Evolutionary conservation across 805 yeast species (phyloP), one percentile per base, ranked within the genome.

Genomic region (Candida insectorum): DNA sequence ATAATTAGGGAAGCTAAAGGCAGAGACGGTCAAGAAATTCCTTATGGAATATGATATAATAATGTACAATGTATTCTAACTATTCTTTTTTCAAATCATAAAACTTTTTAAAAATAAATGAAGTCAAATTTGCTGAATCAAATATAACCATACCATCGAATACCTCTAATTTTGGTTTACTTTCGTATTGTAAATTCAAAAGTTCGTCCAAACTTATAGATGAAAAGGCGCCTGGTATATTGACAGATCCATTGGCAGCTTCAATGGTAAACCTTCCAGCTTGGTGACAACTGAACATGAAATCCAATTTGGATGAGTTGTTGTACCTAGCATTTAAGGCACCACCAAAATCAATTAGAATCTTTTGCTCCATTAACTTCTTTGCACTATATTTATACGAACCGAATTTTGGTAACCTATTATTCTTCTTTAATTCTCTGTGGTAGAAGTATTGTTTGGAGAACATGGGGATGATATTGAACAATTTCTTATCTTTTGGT

Each of bases 361-460:
- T 73, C 0, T 84, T 81, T 42, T 75, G 81, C 37, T 88, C 96
- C 49, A 75, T 65, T 24, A 91, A 69, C 48, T 79, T 81, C 44
- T 82, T 81, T 4, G 86, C 81, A 0, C 86, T 73, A 61, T 85
- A 85, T 53, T 79, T 79, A 63, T 75, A 83, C 2, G 85, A 77
- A 3, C 95, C 95, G 56, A 80, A 85, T 51, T 73, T 75, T 1
- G 91, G 86, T 24, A 81, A 57, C 30, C 81, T 67, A 22, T 87
- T 86, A 13, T 69, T 57, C 59, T 73, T 77, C 49, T 78, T 78
- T 45, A 85, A 60, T 43, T 80, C 85, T 20, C 88, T 62, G 52
- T 79, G 83, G 50, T 83, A 81, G 60, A 81, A 81, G 55, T 79
- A 82, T 46, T 85, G 91, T 51, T 76, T 85, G 33, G 83, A 79